These are phyloP conservation scores for Paraconiothyrium sp. DNA, from an alignment of 2,329 filamentous ascomycete species.

Conservation along the genomic window DNA sequence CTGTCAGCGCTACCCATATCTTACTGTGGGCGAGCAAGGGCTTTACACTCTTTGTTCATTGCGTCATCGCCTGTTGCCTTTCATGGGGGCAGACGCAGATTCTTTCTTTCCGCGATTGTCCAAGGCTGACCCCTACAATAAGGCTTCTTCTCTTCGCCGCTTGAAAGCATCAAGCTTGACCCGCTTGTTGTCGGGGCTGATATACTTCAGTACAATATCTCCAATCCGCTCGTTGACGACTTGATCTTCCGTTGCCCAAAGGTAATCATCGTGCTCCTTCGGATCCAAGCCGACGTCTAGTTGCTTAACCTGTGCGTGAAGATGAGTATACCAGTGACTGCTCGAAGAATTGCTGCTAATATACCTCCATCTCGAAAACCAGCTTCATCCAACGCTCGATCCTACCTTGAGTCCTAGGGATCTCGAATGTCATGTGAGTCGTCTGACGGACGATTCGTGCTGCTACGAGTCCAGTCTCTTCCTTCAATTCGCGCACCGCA, in stretches of 20 bases:
- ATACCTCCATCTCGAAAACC: constrained; percentile 38
- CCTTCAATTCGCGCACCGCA: constrained; percentile 60
- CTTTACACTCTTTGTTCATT: not conserved
- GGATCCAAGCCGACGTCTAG: constrained; percentile 46
- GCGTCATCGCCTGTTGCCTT: not conserved
- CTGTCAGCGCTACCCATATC: not conserved
- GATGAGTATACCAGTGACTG: constrained; percentile 27
- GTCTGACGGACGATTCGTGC: constrained; percentile 55
- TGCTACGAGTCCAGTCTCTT: constrained; percentile 62
- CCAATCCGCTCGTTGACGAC: constrained; percentile 39
- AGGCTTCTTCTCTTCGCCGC: constrained; percentile 22
- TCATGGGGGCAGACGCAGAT: not conserved
- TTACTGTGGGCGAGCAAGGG: not conserved
- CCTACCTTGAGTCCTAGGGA: constrained; percentile 23
- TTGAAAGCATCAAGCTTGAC: constrained; percentile 48
- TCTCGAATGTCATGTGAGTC: constrained; percentile 43
- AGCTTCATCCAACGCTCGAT: constrained; percentile 47
- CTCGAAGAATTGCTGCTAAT: constrained; percentile 37
- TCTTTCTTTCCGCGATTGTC: not conserved
- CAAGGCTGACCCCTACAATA: not conserved
- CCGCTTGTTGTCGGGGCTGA: constrained; percentile 41
- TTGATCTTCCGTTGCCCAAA: constrained; percentile 54
- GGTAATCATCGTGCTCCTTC: constrained; percentile 52
- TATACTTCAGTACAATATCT: constrained; percentile 42
- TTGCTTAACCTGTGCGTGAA: constrained; percentile 31